Evolutionary conservation across 495 filamentous ascomycete species (phyloP), one percentile per base, ranked within the genome.

Genomic region (Talaromyces nanjingensis): DNA sequence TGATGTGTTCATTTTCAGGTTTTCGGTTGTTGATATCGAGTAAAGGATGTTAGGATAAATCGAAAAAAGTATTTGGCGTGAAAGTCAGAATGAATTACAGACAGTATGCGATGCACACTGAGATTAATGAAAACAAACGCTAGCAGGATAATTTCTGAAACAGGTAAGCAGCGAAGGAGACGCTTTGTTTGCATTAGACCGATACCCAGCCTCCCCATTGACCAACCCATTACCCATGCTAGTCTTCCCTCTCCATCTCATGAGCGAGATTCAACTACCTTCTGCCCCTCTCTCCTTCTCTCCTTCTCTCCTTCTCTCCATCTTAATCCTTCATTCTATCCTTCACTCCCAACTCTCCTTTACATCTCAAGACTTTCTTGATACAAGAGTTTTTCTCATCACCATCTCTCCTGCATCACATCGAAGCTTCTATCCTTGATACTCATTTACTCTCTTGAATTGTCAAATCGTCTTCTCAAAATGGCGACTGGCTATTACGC

Each of bases 61-160:
- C 16, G 20, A 22, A 6, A 22, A 47, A 52, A 47, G 27, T 59
- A 24, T 47, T 45, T 31, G 57, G 25, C 3, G 24, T 11, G 25
- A 34, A 37, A 18, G 37, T 34, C 29, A 24, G 57, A 14, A 11
- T 24, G 24, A 54, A 54, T 54, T 54, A 11, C 18, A 27, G 52
- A 54, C 9, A 54, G 3, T 27, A 54, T 54, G 24, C n/a, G 6
- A 27, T 27, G 14, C 6, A 2, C 52, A 54, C n/a, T 54, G 24
- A 12, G 20, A 25, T 22, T 11, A 22, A 54, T 54, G 24, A 54
- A 5, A 58, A 58, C 27, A 58, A 58, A 58, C 55, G 54, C 65
- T 60, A 25, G 64, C 61, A 52, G 12, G 33, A 53, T 68, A 57
- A 66, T 63, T 58, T 58, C 22, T 33, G 27, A 58, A 58, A 58